Evolutionary conservation across 257 asterid genomes (phyloP).

Genomic region (Nyctanthes arbortristis): DNA sequence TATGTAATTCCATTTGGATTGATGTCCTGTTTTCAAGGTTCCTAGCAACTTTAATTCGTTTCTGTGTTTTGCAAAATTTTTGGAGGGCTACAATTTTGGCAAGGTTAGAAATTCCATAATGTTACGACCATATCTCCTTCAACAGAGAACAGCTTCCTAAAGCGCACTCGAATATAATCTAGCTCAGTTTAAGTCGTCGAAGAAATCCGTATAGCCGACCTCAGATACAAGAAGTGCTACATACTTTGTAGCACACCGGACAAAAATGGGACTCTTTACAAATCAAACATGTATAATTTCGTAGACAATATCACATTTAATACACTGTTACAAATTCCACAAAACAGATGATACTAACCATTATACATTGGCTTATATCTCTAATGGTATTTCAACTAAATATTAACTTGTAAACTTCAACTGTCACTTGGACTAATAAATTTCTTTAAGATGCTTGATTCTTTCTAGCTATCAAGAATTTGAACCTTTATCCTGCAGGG

Average conservation of each 20-base stretch:
- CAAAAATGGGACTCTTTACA: not conserved
- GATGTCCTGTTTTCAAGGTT: too few relatives aligned
- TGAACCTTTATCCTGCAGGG: not conserved
- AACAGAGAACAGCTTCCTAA: constrained; percentile 19
- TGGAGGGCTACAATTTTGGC: too few relatives aligned
- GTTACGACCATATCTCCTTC: not conserved
- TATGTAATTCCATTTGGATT: too few relatives aligned
- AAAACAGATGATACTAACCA: not conserved
- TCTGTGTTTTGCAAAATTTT: too few relatives aligned
- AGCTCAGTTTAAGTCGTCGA: too few relatives aligned
- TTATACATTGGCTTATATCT: not conserved
- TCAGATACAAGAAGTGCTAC: not conserved
- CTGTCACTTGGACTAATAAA: not conserved
- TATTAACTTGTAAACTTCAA: not conserved
- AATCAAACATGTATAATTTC: not conserved
- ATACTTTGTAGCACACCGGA: not conserved
- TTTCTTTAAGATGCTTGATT: not conserved
- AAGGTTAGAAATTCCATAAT: too few relatives aligned
- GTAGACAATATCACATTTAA: not conserved
- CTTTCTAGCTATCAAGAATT: not conserved
- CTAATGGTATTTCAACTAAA: not conserved
- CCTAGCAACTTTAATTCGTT: too few relatives aligned
- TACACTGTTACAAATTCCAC: not conserved
- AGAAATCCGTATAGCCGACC: not conserved
- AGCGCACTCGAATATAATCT: too few relatives aligned